Base-by-base conservation (phyloP, 495 filamentous ascomycete genomes). In the Penicillium roqueforti region DNA sequence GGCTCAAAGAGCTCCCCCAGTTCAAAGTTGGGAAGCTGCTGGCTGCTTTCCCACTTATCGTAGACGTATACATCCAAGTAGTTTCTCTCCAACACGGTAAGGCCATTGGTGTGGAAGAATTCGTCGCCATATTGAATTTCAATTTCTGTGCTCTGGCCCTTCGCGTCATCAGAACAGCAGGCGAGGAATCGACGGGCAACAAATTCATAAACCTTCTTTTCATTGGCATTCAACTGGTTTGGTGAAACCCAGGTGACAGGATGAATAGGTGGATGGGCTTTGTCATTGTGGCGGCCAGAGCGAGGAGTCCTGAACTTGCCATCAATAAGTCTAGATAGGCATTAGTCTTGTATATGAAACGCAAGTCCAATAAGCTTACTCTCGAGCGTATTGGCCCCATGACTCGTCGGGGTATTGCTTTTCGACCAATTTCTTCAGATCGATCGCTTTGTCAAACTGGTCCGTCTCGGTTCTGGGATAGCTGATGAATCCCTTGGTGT, bases 381-480 rank as follows among this genome's bases (percentile, higher is more conserved):
- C 72, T 66, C 85, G 87, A 29, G 93, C 92, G 67, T 91, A 96
- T 39, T 75, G 69, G 1, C 92, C 92, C 93, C 93, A 98, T 38
- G 72, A 66, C 23, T 72, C 67, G 55, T 89, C 87, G 40, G 79
- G 85, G 2, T 80, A 83, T 66, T 98, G 93, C 66, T 95, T 97
- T 55, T 89, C 82, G 4, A 96, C 77, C 10, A 98, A 72, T 18
- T 80, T 83, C 43, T 79, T 83, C 7, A 98, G 78, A 68, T 97
- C 86, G 68, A 97, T 97, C 14, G 76, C 92, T 60, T 83, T 82
- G 63, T 96, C 91, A 66, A 98, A 98, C 25, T 93, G 87, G 68
- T 98, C 95, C 0, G 93, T 98, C 72, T 98, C 93, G 3, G 93
- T 98, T 58, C 93, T 83, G 6, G 93, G 93, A 67, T 98, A 98